Conservation (phyloP, 176 grass and related monocot genomes). For the barley (Hordeum vulgare) region MorexV3_pseudomolecules_assembly NC_058522.1:163348729-163349228, state of each 20-base stretch:
- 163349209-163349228: too few relatives aligned
- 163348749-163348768: constrained; percentile 28
- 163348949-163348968: constrained; percentile 7
- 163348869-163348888: constrained; percentile 42
- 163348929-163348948: neutral
- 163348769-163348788: constrained; percentile 47
- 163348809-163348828: constrained; percentile 62
- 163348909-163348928: constrained; percentile 29
- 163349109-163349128: too few relatives aligned
- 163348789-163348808: constrained; percentile 26
- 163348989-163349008: constrained; percentile 24
- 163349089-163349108: too few relatives aligned
- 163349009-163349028: constrained; percentile 15
- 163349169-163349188: too few relatives aligned
- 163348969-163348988: constrained; percentile 13
- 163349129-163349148: too few relatives aligned
- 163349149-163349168: too few relatives aligned
- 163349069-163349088: neutral
- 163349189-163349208: too few relatives aligned
- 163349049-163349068: neutral
- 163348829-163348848: constrained; percentile 63
- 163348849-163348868: constrained; percentile 72
- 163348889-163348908: constrained; percentile 56
- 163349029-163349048: constrained; percentile 15
- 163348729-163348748: constrained; percentile 23